A percentile compares a stretch with the other conserved stretches of the same genome.
Conservation (phyloP, 331 rosid species). For the Pyracantha coccinea region DNA sequence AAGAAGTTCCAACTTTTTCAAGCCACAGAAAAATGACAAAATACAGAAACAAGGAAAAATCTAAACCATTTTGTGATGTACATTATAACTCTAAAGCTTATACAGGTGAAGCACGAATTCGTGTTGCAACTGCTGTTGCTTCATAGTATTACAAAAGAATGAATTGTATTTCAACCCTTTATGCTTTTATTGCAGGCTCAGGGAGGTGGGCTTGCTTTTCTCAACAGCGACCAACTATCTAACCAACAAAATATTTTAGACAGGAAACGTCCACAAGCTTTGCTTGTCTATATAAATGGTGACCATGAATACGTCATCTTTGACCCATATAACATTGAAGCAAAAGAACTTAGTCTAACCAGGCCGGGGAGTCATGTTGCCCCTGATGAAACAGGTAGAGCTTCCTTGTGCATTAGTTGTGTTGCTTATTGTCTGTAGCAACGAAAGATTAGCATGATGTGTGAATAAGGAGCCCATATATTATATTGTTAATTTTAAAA, state of each 20-base stretch:
- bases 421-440: not conserved
- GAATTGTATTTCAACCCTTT: not conserved
- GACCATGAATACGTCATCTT: constrained; percentile 74
- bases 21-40: not conserved
- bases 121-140: not conserved
- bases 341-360: constrained; percentile 28
- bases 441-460: not conserved
- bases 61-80: not conserved
- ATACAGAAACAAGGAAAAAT: not conserved
- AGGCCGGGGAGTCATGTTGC: constrained; percentile 25
- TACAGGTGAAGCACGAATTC: not conserved
- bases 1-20: not conserved
- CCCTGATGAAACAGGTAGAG: constrained; percentile 67
- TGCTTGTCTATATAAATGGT: constrained; percentile 63
- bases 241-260: constrained; percentile 23
- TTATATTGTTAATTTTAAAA: not conserved
- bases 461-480: not conserved
- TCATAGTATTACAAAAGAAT: not conserved
- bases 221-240: constrained; percentile 31
- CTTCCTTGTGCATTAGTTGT: constrained; percentile 4
- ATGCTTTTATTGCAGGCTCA: constrained; percentile 41
- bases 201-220: constrained; percentile 77
- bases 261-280: constrained; percentile 26
- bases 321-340: constrained; percentile 51
- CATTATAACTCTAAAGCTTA: not conserved